Evolutionary conservation across 768 basidiomycete genomes (phyloP), one percentile per base, ranked within the genome.

Genomic region (Inosperma sp.): DNA sequence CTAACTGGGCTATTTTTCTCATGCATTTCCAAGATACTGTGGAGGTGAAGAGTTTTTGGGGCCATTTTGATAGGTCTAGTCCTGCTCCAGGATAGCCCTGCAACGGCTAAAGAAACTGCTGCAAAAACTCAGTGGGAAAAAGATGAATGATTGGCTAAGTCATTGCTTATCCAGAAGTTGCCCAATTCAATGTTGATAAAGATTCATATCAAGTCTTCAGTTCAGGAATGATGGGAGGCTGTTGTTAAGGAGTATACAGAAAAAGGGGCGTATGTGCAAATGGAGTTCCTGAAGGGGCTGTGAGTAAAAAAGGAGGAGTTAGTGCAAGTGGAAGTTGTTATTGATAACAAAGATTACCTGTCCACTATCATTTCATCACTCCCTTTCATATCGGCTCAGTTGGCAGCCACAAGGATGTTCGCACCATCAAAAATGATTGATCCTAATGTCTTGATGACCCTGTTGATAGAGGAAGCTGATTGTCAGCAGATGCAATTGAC

Each of bases 1-100:
- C 51, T 5, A 71, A 71, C 56, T 71, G 68, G 69, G 57, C 56
- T 5, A 59, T 66, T 16, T 69, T 64, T 47, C 41, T 42, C 3
- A 16, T 65, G 23, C 56, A 59, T 23, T 68, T 68, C 47, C 42
- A 56, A 39, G 56, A 55, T 21, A 62, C 66, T 19, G 59, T 68
- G 21, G 51, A 64, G 19, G 62, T 59, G 12, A 68, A 68, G 49
- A 57, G 56, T 9, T 54, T 59, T 34, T 67, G 63, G 64, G 57
- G 59, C 17, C 67, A 68, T 49, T 65, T 65, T 42, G 55, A 62
- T 47, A 61, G 69, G 26, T 54, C 57, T 1, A 30, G 23, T 5
- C 13, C 46, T 2, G 21, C 54, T 10, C 66, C 60, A 6, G 7
- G 21, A 27, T 29, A 34, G 42, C 27, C 33, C 48, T n/a, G 39